Evolutionary conservation across 2,329 filamentous ascomycete species (phyloP), one percentile per base, ranked within the genome.

Genomic region (Trichoderma sp.): DNA sequence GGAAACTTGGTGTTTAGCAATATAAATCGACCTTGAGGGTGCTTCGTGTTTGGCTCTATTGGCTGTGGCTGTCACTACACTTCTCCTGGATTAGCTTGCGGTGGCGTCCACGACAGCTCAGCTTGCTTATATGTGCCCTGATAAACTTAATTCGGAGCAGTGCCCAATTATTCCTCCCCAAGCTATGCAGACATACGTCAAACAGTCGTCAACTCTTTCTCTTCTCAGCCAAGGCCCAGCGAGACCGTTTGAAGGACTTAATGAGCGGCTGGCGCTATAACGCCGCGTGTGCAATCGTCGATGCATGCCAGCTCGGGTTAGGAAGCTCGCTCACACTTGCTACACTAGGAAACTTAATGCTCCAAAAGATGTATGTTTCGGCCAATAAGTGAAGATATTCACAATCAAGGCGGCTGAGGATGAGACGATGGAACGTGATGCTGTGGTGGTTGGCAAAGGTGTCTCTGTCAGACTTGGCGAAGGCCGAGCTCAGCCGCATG

Each of bases 281-380:
- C 43, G 59, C 59, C n/a, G 52, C 39, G 14, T 26, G 52, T 63
- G 46, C 59, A 30, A 52, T 52, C 46, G 46, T 63, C 46, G 43
- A 63, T 63, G 21, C 11, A 24, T n/a, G 21, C 14, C 46, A 46
- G 30, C 21, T 30, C 49, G 26, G 16, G 39, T 14, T 51, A 43
- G 13, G 16, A 16, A 61, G n/a, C 28, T 61, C 43, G 59, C 59
- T 61, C 39, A 18, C 59, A 16, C 59, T 32, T 59, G 26, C 59
- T 43, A 5, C 11, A 32, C 32, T 61, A 18, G 59, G 46, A 32
- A 46, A 21, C 28, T 5, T 13, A 61, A 61, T 26, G 39, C 39
- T 28, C 46, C 39, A 61, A 32, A 51, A 34, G 32, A 61, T 24
- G 26, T 61, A 21, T 52, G 18, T 2, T 18, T 63, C 32, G 59